These are phyloP conservation scores for Syzygium aromaticum DNA, from an alignment of 345 rosid genomes.

Conservation along the genomic window DNA sequence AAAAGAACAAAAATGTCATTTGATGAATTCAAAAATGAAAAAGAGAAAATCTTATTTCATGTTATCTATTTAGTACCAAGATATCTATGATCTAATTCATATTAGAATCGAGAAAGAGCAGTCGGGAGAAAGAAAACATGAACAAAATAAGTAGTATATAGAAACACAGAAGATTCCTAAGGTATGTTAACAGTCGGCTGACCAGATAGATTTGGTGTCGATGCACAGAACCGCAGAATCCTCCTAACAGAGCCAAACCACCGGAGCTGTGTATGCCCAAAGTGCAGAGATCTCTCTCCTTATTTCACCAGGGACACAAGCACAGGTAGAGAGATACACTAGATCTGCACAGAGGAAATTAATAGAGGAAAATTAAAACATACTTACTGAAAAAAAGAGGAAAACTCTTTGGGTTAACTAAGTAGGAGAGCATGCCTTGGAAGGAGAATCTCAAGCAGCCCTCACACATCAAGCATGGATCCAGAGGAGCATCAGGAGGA, in stretches of 20 bases:
- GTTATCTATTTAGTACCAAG: too few species aligned
- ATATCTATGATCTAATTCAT: too few species aligned
- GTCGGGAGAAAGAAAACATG: too few species aligned
- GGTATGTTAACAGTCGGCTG: background rate
- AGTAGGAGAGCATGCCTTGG: background rate
- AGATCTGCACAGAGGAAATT: too few species aligned
- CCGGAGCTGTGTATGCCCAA: background rate
- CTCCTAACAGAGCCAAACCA: background rate
- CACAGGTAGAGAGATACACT: background rate
- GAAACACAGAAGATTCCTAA: accelerated
- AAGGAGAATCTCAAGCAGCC: background rate
- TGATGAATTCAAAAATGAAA: too few species aligned
- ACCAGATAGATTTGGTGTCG: background rate
- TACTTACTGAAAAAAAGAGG: background rate
- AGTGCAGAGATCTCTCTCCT: background rate
- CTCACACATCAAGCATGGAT: background rate
- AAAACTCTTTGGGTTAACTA: background rate
- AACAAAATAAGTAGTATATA: too few species aligned
- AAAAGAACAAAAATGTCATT: too few species aligned
- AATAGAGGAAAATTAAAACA: background rate
- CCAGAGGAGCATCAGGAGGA: background rate
- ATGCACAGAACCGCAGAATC: background rate
- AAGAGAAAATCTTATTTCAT: too few species aligned
- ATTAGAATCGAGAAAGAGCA: too few species aligned
- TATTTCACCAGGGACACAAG: background rate